phyloP scores from a whole-genome alignment of 2,329 filamentous ascomycete genomes.

The Xylaria sp. region DNA sequence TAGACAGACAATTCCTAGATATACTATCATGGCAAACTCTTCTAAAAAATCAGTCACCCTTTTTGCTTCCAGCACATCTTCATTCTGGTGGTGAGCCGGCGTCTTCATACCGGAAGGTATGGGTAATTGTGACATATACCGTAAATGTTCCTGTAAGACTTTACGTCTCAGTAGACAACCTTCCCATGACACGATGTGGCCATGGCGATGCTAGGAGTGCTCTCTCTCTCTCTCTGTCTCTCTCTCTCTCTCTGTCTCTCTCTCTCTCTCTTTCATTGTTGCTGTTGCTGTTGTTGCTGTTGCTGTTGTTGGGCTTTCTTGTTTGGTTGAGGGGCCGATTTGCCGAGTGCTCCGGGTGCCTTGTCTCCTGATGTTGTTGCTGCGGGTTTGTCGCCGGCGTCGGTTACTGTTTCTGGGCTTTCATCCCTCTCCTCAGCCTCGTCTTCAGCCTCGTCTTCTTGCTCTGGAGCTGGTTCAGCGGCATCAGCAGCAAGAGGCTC shows the following conservation, averaged over 20 bases:
- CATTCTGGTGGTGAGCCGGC: too few relatives aligned
- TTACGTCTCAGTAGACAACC: too few relatives aligned
- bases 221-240: too few relatives aligned
- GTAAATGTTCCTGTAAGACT: too few relatives aligned
- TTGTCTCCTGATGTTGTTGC: constrained; percentile 36
- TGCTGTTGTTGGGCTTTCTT: constrained; percentile 57
- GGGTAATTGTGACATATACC: too few relatives aligned
- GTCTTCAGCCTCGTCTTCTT: constrained; percentile 24
- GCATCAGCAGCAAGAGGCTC: neutral
- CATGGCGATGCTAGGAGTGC: too few relatives aligned
- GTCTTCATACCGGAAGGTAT: too few relatives aligned
- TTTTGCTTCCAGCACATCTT: too few relatives aligned
- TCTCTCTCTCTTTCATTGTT: constrained; percentile 92
- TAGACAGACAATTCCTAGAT: too few relatives aligned
- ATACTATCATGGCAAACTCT: too few relatives aligned
- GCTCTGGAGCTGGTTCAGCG: constrained; percentile 24
- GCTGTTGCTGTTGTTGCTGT: constrained; percentile 79
- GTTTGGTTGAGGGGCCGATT: constrained; percentile 33
- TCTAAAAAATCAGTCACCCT: too few relatives aligned
- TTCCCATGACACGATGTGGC: too few relatives aligned
- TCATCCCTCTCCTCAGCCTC: constrained; percentile 40
- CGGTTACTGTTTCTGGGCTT: constrained; percentile 30
- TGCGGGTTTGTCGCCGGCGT: constrained; percentile 26
- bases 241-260: constrained; percentile 91
- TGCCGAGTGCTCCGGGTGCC: constrained; percentile 35